Evolutionary conservation across 345 rosid genomes (phyloP).

Genomic region (Geranium rotundifolium): DNA sequence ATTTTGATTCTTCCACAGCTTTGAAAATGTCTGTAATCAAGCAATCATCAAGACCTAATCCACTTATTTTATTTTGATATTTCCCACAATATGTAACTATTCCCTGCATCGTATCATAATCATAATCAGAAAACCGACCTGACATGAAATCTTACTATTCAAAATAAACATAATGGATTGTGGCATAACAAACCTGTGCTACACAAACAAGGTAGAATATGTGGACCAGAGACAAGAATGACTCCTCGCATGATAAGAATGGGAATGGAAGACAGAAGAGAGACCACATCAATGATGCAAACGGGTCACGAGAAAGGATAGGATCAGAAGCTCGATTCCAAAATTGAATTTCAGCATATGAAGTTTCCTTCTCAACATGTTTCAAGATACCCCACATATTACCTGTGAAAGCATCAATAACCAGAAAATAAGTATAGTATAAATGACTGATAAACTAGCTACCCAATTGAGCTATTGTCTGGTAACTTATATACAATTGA

Average conservation of each 20-base stretch:
- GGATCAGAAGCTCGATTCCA: constrained; percentile 80
- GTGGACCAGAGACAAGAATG: constrained; percentile 73
- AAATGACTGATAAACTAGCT: neutral
- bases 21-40: constrained; percentile 47
- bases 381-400: constrained; percentile 31
- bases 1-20: constrained; percentile 34
- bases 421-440: constrained; percentile 2
- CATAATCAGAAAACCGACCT: constrained; percentile 14
- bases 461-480: neutral
- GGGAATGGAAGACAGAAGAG: constrained; percentile 87
- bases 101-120: constrained; percentile 45
- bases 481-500: neutral
- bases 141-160: neutral
- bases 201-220: constrained; percentile 58
- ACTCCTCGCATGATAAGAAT: constrained; percentile 62
- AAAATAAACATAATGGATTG: constrained; percentile 5
- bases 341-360: constrained; percentile 41
- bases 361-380: constrained; percentile 27
- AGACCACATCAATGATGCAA: constrained; percentile 94
- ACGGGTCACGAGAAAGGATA: constrained; percentile 74
- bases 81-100: constrained; percentile 36
- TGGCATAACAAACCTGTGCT: constrained; percentile 51
- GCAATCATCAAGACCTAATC: constrained; percentile 22
- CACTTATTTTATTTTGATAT: constrained; percentile 20
- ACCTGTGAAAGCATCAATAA: constrained; percentile 28